phyloP scores from a whole-genome alignment of 176 grass and related monocot genomes.

The Rhynchospora breviuscula region DNA sequence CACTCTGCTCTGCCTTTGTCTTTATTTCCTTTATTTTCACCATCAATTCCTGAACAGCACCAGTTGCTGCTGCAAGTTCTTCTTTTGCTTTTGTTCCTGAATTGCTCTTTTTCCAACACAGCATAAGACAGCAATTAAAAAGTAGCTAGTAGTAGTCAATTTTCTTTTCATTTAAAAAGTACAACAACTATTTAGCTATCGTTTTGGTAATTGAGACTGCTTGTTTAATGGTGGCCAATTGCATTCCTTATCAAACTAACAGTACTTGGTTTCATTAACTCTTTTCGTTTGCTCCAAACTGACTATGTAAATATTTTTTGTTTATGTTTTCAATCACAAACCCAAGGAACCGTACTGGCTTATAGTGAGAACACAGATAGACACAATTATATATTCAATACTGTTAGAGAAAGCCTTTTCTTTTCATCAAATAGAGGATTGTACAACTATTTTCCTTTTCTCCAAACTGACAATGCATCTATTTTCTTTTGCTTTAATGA shows the following conservation, averaged over 20 bases:
- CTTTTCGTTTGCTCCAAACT: too few relatives aligned
- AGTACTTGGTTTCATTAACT: background rate
- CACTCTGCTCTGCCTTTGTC: constrained; percentile 85
- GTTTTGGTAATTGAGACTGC: background rate
- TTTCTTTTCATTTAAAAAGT: background rate
- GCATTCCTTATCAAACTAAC: background rate
- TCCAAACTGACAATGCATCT: too few relatives aligned
- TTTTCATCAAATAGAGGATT: too few relatives aligned
- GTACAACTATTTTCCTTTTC: too few relatives aligned
- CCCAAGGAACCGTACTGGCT: too few relatives aligned
- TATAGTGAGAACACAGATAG: too few relatives aligned
- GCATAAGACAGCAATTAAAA: constrained; percentile 15
- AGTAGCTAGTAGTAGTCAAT: background rate
- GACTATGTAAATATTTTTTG: too few relatives aligned
- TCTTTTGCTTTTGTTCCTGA: constrained; percentile 98
- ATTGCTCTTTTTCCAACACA: constrained; percentile 59
- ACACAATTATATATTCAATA: too few relatives aligned
- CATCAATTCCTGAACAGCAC: constrained; percentile 98
- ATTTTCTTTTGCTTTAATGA: too few relatives aligned
- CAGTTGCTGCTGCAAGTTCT: constrained; percentile 95
- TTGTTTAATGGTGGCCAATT: background rate
- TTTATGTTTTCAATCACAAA: too few relatives aligned
- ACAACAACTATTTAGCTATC: background rate
- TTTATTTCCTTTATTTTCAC: constrained; percentile 97
- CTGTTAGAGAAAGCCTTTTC: too few relatives aligned